phyloP scores from a whole-genome alignment of 805 yeast genomes.

The Barnettozyma siamensis region DNA sequence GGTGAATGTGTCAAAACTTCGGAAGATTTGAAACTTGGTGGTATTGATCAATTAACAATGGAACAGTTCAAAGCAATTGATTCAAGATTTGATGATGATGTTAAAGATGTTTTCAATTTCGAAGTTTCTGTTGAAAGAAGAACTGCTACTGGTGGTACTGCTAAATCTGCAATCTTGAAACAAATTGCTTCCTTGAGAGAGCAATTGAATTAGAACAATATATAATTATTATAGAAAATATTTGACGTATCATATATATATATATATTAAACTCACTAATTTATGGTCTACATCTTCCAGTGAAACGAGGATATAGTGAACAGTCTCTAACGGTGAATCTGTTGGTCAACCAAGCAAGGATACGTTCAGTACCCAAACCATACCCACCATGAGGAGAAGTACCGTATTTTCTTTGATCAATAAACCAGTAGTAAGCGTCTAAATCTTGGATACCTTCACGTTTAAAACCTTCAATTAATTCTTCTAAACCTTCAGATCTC shows the following conservation, averaged over 20 bases:
- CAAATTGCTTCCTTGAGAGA: slow-evolving; percentile 46
- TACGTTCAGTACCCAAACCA: slow-evolving; percentile 97
- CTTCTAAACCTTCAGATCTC: slow-evolving; percentile 85
- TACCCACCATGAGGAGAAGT: slow-evolving; percentile 99
- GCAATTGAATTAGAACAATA: slow-evolving; percentile 19
- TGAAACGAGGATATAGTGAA: slow-evolving; percentile 93
- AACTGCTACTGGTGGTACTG: slow-evolving; percentile 95
- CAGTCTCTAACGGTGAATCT: slow-evolving; percentile 98
- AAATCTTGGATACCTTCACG: slow-evolving; percentile 79
- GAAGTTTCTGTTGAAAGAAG: slow-evolving; percentile 96
- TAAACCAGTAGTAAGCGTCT: slow-evolving; percentile 89
- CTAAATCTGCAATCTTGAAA: slow-evolving; percentile 77
- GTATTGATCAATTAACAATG: slow-evolving; percentile 78
- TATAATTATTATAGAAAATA: background rate
- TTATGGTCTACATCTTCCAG: slow-evolving; percentile 96
- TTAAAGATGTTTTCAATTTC: slow-evolving; percentile 79
- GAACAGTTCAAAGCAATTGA: slow-evolving; percentile 81
- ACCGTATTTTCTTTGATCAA: slow-evolving; percentile 94
- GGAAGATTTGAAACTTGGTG: slow-evolving; percentile 68
- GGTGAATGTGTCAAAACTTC: slow-evolving; percentile 95
- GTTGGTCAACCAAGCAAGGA: slow-evolving; percentile 96
- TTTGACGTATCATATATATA: background rate
- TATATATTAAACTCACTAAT: background rate
- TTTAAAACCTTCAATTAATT: slow-evolving; percentile 82
- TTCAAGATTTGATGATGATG: slow-evolving; percentile 72